Evolutionary conservation across 345 rosid genomes (phyloP), one percentile per base, ranked within the genome.

Genomic region (Erysimum cheiranthoides): DNA sequence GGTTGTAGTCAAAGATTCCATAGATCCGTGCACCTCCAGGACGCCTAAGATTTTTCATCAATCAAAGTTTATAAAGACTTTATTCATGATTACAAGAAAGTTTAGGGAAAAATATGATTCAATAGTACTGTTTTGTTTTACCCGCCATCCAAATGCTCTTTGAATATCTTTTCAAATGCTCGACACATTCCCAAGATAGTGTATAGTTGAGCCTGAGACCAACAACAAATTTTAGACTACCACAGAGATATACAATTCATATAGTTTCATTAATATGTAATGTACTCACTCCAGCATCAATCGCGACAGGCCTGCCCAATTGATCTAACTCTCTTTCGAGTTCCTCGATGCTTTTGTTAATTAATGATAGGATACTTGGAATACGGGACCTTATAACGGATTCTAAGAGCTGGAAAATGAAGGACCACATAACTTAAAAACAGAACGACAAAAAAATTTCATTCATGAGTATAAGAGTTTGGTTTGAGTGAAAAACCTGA

Each of bases 91-190:
- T 21, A 46, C 10, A 50, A 34, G 61, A 31, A 47, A 47, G 8
- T 34, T 25, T 6, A 13, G 1, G n/a, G n/a, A n/a, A 13, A 17
- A 28, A 40, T 2, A 21, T 17, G 11, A 54, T 50, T 70, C 43
- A 46, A 32, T 10, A 42, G 4, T 64, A 36, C 1, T 45, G 18
- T 69, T 61, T 50, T 75, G 1, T 21, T 4, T 21, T 87, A 93
- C 98, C 98, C 94, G 79, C 98, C 98, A 84, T 91, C 94, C 83
- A 93, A 75, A 79, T 93, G 97, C 81, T 93, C 97, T 85, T 91
- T 93, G 82, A 91, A 89, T 78, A 90, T 82, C 65, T 81, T 83
- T 68, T 93, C 96, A 73, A 93, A 91, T 67, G 94, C 94, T 54
- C 94, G 88, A 60, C 97, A 91, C 45, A 93, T 78, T 73, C 89